phyloP scores from a whole-genome alignment of 306 rosid species.

The Senna tora region DNA sequence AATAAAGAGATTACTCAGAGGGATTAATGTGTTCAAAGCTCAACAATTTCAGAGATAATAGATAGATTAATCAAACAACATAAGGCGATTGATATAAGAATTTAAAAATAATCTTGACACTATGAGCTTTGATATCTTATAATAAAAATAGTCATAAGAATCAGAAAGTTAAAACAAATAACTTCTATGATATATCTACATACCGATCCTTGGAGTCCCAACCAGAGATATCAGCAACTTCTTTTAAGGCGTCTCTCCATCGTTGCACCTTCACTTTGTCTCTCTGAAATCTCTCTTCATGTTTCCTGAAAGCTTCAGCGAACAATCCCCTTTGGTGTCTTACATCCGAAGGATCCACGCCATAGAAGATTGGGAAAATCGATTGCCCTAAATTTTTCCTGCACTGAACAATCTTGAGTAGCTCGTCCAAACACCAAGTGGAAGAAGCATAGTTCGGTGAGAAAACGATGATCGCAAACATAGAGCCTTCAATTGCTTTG shows the following conservation, averaged over 20 bases:
- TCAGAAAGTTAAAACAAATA: no score
- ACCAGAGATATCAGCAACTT: not conserved
- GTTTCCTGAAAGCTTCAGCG: constrained; percentile 18
- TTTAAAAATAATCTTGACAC: no score
- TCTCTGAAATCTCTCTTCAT: not conserved
- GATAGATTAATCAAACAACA: no score
- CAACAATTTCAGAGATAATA: no score
- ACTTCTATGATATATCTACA: no score
- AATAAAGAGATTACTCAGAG: no score
- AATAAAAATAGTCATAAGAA: no score
- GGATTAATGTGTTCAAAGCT: no score
- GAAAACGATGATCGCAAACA: not conserved
- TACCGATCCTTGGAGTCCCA: not conserved
- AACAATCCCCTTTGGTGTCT: constrained; percentile 22
- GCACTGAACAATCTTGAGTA: not conserved
- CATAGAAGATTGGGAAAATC: constrained; percentile 26
- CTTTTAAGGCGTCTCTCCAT: not conserved
- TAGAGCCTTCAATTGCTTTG: not conserved
- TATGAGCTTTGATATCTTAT: no score
- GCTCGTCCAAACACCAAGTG: not conserved
- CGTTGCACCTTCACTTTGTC: not conserved
- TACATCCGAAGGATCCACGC: constrained; percentile 13
- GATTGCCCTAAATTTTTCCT: not conserved
- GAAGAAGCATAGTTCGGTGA: not conserved
- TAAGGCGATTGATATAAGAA: no score